Conservation (phyloP, 2,329 filamentous ascomycete genomes). For the Epichloe gansuensis region DNA sequence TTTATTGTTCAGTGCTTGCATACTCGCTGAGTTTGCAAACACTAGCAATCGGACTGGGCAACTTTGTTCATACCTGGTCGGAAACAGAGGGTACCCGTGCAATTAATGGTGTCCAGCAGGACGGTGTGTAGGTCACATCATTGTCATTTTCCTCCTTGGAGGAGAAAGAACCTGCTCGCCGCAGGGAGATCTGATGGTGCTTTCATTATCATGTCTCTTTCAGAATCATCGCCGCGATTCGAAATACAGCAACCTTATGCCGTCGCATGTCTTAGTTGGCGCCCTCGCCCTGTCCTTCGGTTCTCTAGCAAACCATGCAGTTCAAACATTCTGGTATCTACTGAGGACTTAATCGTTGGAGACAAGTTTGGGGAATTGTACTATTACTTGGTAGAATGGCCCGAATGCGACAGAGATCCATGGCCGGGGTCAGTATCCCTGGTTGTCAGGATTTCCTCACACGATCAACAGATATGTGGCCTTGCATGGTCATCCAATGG, state of each 20-base stretch:
- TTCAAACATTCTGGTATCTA: constrained; percentile 41
- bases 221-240: constrained; percentile 60
- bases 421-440: constrained; percentile 73
- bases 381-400: constrained; percentile 87
- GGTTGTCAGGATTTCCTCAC: constrained; percentile 63
- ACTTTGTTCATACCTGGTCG: constrained; percentile 79
- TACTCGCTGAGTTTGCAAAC: constrained; percentile 66
- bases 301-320: constrained; percentile 37
- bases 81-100: constrained; percentile 53
- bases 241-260: constrained; percentile 59
- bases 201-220: constrained; percentile 66
- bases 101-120: constrained; percentile 22
- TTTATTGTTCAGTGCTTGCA: constrained; percentile 84
- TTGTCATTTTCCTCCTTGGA: constrained; percentile 76
- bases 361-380: constrained; percentile 75
- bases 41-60: constrained; percentile 72
- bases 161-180: constrained; percentile 69
- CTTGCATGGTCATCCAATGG: constrained; percentile 78
- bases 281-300: constrained; percentile 46
- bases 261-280: constrained; percentile 73
- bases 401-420: constrained; percentile 49
- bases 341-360: constrained; percentile 77
- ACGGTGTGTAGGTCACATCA: constrained; percentile 55
- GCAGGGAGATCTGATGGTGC: constrained; percentile 69
- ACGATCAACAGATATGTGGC: constrained; percentile 85